phyloP scores from a whole-genome alignment of 2,329 filamentous ascomycete species.

The Colletotrichum musae region DNA sequence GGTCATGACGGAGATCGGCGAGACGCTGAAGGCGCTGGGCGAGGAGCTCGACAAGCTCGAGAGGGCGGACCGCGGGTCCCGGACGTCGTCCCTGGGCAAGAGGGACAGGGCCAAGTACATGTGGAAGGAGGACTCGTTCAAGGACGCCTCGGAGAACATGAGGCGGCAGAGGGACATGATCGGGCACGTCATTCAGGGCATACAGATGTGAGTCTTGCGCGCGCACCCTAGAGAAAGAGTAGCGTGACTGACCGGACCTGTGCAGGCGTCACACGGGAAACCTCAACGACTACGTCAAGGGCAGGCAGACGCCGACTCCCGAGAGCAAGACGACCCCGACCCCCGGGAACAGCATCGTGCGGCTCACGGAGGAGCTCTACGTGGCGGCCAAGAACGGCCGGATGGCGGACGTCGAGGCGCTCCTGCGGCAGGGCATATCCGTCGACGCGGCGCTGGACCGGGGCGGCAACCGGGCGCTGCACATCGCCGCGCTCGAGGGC shows the following conservation, averaged over 20 bases:
- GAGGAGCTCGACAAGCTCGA: conserved; percentile 10
- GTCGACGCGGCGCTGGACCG: no score
- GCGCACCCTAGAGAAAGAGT: no score
- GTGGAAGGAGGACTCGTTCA: conserved; percentile 6
- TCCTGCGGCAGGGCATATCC: neutral
- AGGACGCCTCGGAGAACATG: conserved; percentile 18
- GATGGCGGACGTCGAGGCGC: conserved; percentile 15
- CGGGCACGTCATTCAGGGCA: neutral
- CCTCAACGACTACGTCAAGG: neutral
- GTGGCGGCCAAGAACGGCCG: neutral
- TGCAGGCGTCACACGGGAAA: no score
- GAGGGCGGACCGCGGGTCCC: neutral
- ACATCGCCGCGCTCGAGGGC: neutral
- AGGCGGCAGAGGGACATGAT: conserved; percentile 15
- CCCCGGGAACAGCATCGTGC: no score
- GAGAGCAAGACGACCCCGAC: neutral
- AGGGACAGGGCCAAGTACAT: no score
- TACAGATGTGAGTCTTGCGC: conserved; percentile 5
- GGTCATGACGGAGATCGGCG: conserved; percentile 1
- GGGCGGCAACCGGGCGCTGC: no score
- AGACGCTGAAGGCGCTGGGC: conserved; percentile 12
- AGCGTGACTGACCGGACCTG: no score
- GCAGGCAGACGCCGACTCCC: conserved; percentile 6
- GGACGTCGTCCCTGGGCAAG: no score
- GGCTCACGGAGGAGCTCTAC: neutral